phyloP scores from a whole-genome alignment of 306 rosid species.

The Oxytropis ochrocephala region DNA sequence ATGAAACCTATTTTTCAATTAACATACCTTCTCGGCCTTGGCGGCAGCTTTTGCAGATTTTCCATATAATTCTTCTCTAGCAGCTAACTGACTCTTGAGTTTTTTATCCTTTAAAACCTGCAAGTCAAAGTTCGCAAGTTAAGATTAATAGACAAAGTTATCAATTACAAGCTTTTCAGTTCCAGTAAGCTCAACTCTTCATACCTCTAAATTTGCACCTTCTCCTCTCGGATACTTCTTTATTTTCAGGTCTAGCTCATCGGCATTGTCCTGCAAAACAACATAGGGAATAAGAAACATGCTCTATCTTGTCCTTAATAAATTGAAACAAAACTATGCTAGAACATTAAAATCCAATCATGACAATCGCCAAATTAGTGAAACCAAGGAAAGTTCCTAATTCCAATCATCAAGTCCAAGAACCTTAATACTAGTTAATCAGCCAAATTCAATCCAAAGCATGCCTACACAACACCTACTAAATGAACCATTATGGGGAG shows the following conservation, averaged over 20 bases:
- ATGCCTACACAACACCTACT: background rate
- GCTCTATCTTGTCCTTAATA: background rate
- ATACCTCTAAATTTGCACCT: slow-evolving; percentile 63
- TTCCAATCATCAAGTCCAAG: background rate
- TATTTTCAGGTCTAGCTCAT: slow-evolving; percentile 48
- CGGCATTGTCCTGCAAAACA: slow-evolving; percentile 41
- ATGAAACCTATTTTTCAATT: background rate
- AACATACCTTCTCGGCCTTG: slow-evolving; percentile 64
- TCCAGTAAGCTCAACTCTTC: background rate
- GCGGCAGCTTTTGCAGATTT: slow-evolving; percentile 78
- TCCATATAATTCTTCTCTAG: slow-evolving; percentile 49
- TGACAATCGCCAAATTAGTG: background rate
- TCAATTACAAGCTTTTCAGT: background rate
- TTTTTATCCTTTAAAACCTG: slow-evolving; percentile 72
- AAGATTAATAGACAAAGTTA: background rate
- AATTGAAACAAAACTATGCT: background rate
- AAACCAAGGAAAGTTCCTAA: background rate
- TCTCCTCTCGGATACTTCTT: slow-evolving; percentile 84
- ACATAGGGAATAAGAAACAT: background rate
- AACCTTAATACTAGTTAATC: background rate
- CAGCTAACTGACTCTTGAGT: slow-evolving; percentile 63
- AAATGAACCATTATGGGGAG: too few relatives aligned
- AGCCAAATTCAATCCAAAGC: background rate
- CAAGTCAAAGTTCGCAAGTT: slow-evolving; percentile 2
- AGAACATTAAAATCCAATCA: background rate